Base-by-base conservation (phyloP, 305 asterid species). In the Coffea humblotiana region DNA sequence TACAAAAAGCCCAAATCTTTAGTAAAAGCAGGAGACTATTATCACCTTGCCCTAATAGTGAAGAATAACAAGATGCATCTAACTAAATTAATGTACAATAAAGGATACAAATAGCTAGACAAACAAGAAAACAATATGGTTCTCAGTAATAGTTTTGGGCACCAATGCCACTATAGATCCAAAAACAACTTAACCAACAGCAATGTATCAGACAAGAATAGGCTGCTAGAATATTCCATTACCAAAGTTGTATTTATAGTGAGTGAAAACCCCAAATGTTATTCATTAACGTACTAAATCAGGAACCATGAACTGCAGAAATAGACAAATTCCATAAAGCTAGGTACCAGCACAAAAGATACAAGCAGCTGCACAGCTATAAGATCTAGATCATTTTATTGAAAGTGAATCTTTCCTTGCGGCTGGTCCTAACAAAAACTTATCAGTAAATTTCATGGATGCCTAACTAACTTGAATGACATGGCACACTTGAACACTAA, bases 401-500 rank as follows among this genome's bases (percentile, higher is more conserved):
- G 1, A 13, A 51, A 45, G 29, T 11, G 8, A 5, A 43, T 23
- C 45, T 11, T 14, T 37, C 51, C 47, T 54, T 51, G 14, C 0
- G 8, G 18, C 60, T 23, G 54, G 48, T n/a, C 25, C 52, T 23
- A 78, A 40, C 35, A 23, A 56, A 51, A n/a, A 37, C 71, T 25
- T 19, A 43, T 40, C 32, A 3, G 15, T 6, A 13, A 43, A 63
- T 68, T 25, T 32, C 21, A 67, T 37, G 7, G 51, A 61, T 7
- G 15, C 25, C 40, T 21, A 23, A 61, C 47, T 65, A 19, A 51
- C 70, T 51, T 29, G 51, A 21, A 43, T 51, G 37, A 77, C 16
- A n/a, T 29, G 48, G 47, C 45, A 47, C 78, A 71, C 78, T 60
- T 71, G 76, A 27, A 14, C 47, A 85, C 96, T 86, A 76, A 93